phyloP scores from a whole-genome alignment of 2,329 filamentous ascomycete genomes.

The Monilinia fructigena region DNA sequence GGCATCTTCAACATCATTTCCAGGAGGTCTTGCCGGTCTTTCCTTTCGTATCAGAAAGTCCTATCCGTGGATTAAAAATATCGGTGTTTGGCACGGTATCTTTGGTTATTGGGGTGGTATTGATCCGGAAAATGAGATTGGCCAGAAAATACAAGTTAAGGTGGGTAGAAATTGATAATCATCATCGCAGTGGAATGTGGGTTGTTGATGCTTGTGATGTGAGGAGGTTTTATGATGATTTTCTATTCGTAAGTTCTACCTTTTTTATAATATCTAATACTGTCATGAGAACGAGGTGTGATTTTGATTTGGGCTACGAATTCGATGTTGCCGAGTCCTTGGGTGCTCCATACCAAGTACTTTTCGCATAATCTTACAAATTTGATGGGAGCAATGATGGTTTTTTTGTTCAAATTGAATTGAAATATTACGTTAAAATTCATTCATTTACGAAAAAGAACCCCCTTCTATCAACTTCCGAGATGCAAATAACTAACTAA shows the following conservation, averaged over 20 bases:
- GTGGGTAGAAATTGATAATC: constrained; percentile 22
- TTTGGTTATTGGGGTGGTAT: constrained; percentile 29
- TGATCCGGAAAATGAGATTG: constrained; percentile 23
- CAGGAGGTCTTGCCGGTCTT: constrained; percentile 24
- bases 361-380: no score
- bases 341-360: no score
- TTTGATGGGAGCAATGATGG: no score
- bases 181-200: constrained; percentile 21
- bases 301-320: neutral
- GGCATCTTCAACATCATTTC: constrained; percentile 24
- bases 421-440: no score
- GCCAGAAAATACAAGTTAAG: constrained; percentile 23
- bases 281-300: neutral
- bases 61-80: constrained; percentile 26
- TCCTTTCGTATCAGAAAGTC: constrained; percentile 13
- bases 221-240: constrained; percentile 26
- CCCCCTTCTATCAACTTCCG: neutral
- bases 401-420: no score
- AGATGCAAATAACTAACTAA: neutral
- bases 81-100: constrained; percentile 29
- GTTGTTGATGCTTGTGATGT: constrained; percentile 24
- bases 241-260: constrained; percentile 24
- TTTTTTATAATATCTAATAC: neutral
- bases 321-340: neutral
- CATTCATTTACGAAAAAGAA: neutral